These are phyloP conservation scores for Backusella australiensis DNA, from an alignment of 192 early-diverging fungal genomes.

Conservation along the genomic window DNA sequence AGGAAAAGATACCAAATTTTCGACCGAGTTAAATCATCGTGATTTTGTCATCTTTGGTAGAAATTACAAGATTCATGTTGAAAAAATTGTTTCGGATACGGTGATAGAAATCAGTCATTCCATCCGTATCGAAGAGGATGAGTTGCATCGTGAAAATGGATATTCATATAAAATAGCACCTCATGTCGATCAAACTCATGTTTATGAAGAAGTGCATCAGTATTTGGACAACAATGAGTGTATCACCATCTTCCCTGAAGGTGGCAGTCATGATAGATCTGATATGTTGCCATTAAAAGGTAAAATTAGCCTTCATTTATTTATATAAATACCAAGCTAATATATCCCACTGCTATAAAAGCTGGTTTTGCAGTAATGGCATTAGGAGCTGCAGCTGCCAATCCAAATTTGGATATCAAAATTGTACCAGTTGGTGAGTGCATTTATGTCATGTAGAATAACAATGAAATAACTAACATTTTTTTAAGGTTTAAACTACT, in stretches of 20 bases:
- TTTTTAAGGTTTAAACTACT: conserved; percentile 79
- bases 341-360: background rate
- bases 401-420: conserved; percentile 80
- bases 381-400: conserved; percentile 80
- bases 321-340: background rate
- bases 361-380: conserved; percentile 79
- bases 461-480: background rate
- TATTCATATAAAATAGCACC: conserved; percentile 59
- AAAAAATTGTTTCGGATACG: conserved; percentile 78
- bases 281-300: conserved; percentile 93
- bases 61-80: conserved; percentile 62
- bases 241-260: conserved; percentile 96
- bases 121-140: background rate
- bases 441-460: background rate
- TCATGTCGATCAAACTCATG: conserved; percentile 82
- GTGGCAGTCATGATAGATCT: conserved; percentile 92
- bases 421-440: conserved; percentile 74
- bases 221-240: conserved; percentile 67
- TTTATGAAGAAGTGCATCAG: conserved; percentile 78
- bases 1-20: conserved; percentile 71
- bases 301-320: background rate
- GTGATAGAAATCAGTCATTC: conserved; percentile 54
- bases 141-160: background rate
- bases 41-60: conserved; percentile 58
- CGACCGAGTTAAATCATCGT: conserved; percentile 61